These are phyloP conservation scores for Trametes villosa DNA, from an alignment of 768 basidiomycete species.

Conservation along the genomic window DNA sequence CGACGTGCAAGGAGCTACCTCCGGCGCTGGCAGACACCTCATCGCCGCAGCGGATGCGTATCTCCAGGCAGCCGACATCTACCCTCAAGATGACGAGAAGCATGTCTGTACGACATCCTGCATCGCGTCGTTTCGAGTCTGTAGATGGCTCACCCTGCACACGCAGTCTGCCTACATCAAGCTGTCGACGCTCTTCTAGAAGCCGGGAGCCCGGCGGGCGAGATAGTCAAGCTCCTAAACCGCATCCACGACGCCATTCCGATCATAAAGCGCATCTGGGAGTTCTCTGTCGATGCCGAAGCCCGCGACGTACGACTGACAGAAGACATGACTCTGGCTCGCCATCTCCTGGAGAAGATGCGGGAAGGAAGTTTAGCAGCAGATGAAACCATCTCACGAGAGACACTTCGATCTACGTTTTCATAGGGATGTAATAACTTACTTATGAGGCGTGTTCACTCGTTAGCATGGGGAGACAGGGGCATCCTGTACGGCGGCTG, in stretches of 20 bases:
- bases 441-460: too few species aligned
- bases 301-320: background rate
- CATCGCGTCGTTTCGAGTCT: background rate
- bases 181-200: conserved; percentile 7
- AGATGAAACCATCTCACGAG: background rate
- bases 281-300: conserved; percentile 11
- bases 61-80: conserved; percentile 4
- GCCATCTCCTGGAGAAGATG: background rate
- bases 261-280: conserved; percentile 24
- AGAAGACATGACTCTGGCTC: background rate
- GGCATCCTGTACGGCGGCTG: too few species aligned
- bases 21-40: background rate
- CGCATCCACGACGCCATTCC: conserved; percentile 19
- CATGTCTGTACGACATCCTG: conserved; percentile 3
- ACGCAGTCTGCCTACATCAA: conserved; percentile 19
- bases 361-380: background rate
- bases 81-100: conserved; percentile 23
- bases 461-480: too few species aligned
- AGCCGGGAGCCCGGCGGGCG: background rate
- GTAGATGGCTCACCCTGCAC: background rate
- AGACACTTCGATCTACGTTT: too few species aligned
- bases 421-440: too few species aligned
- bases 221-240: conserved; percentile 13
- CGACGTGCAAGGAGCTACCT: background rate
- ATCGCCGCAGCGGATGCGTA: conserved; percentile 10